Percentiles rank a stretch among this genome's conserved stretches.
phyloP scores from a whole-genome alignment of 805 yeast genomes.

The Schwanniomyces occidentalis region DNA sequence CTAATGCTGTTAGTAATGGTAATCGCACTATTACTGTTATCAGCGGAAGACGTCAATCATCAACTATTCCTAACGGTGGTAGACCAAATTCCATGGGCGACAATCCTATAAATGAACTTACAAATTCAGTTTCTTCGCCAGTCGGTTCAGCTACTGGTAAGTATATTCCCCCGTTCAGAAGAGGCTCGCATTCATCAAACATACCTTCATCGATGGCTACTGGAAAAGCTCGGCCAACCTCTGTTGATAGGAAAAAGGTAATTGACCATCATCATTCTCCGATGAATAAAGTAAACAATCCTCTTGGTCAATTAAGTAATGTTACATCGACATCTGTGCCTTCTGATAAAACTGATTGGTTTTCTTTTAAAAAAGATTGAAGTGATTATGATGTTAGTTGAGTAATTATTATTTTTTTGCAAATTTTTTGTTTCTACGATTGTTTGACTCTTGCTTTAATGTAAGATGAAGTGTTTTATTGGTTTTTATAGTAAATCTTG shows the following conservation, averaged over 20 bases:
- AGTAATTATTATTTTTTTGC: no score
- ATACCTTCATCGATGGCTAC: conserved; percentile 1
- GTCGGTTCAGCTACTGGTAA: conserved; percentile 43
- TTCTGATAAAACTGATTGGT: conserved; percentile 24
- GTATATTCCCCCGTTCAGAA: conserved; percentile 71
- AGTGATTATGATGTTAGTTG: conserved; percentile 29
- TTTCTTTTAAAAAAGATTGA: conserved; percentile 25
- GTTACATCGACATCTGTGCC: conserved; percentile 24
- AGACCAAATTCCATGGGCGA: conserved; percentile 7
- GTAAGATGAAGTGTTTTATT: no score
- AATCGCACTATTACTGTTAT: no score
- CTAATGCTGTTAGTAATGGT: conserved; percentile 1
- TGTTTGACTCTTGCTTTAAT: no score
- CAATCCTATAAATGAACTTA: conserved; percentile 6
- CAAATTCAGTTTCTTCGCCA: conserved; percentile 10
- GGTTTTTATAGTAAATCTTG: no score
- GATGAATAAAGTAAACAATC: neutral
- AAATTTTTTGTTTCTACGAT: no score
- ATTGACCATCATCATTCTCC: no score
- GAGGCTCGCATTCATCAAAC: conserved; percentile 43
- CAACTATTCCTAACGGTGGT: neutral
- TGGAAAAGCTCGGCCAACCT: conserved; percentile 1
- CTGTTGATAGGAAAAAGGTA: conserved; percentile 7
- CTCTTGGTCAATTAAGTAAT: conserved; percentile 2
- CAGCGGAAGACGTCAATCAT: conserved; percentile 14